A percentile compares a stretch with the other conserved stretches of the same genome.
Evolutionary conservation across 345 rosid genomes (phyloP).

Genomic region (Psidium friedrichsthalianum): DNA sequence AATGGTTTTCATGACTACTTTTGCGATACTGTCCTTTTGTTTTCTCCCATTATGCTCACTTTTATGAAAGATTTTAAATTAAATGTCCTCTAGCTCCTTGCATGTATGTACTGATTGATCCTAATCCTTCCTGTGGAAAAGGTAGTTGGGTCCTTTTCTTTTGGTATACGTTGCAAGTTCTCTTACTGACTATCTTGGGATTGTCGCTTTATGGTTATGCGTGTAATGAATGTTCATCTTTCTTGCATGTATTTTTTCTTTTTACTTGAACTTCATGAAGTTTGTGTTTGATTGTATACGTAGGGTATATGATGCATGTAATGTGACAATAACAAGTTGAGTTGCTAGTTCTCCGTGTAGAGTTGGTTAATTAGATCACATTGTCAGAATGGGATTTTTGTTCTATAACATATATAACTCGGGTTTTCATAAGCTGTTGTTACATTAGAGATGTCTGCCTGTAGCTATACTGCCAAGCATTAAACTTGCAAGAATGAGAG

Average conservation of each 20-base stretch:
- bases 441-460: neutral
- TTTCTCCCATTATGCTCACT: neutral
- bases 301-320: neutral
- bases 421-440: neutral
- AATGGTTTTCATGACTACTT: neutral
- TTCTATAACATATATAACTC: neutral
- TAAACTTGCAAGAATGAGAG: neutral
- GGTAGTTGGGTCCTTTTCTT: neutral
- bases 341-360: neutral
- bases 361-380: neutral
- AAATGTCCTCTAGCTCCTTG: neutral
- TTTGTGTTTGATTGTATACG: neutral
- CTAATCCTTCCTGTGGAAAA: neutral
- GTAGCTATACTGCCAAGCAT: neutral
- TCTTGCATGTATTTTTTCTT: neutral
- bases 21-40: neutral
- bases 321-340: neutral
- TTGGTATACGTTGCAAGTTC: neutral
- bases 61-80: neutral
- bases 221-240: neutral
- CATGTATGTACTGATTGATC: neutral
- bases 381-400: neutral
- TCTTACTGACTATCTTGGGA: neutral
- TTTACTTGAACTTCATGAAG: neutral
- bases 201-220: neutral